These are phyloP conservation scores for Gastrolobium villosum DNA, from an alignment of 306 rosid genomes.

Conservation along the genomic window DNA sequence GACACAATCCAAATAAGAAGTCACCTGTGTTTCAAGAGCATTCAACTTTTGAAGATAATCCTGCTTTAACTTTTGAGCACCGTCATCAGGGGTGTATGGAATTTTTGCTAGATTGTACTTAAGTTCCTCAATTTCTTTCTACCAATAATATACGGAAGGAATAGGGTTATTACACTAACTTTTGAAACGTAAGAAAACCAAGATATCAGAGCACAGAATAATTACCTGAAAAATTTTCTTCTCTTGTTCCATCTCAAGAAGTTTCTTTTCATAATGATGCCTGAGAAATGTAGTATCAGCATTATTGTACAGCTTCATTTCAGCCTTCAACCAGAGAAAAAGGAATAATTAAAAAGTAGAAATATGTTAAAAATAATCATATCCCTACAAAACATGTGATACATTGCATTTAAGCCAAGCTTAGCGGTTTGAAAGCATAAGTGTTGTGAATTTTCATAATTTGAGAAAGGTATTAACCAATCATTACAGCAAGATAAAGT, in stretches of 20 bases:
- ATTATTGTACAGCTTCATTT: slow-evolving; percentile 82
- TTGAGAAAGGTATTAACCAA: no score
- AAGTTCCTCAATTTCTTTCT: slow-evolving; percentile 92
- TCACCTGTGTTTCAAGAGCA: slow-evolving; percentile 87
- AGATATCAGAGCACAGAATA: slow-evolving; percentile 35
- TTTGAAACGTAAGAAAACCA: slow-evolving; percentile 17
- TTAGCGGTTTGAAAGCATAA: slow-evolving; percentile 11
- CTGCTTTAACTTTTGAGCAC: slow-evolving; percentile 86
- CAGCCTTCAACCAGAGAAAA: slow-evolving; percentile 70
- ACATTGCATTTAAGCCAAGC: background rate
- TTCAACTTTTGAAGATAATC: slow-evolving; percentile 92
- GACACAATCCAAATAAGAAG: slow-evolving; percentile 32
- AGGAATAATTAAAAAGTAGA: slow-evolving; percentile 32
- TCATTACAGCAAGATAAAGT: slow-evolving; percentile 2
- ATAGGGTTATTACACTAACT: background rate
- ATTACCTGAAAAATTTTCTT: slow-evolving; percentile 88
- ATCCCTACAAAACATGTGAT: slow-evolving; percentile 29
- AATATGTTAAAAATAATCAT: slow-evolving; percentile 19
- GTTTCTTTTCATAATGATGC: slow-evolving; percentile 87
- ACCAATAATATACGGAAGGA: slow-evolving; percentile 38
- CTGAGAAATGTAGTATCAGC: slow-evolving; percentile 73
- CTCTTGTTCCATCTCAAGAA: slow-evolving; percentile 78
- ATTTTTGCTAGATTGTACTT: slow-evolving; percentile 71
- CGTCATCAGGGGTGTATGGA: slow-evolving; percentile 84
- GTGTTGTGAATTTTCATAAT: no score